Base-by-base conservation (phyloP, 805 yeast species). In the Candida dendrica region DNA sequence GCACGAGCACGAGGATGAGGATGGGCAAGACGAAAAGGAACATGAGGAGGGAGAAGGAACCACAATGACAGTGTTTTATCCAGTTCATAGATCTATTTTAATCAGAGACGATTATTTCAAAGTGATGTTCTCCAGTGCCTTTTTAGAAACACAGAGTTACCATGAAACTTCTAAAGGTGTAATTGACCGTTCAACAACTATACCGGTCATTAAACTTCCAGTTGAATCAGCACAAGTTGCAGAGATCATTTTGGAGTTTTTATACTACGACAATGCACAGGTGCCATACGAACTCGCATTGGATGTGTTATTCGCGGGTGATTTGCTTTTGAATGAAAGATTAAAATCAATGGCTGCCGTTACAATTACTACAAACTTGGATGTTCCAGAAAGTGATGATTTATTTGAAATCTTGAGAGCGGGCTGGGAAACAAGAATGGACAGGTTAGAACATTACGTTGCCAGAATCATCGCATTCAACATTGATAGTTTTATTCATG, bases 351-450 rank as follows among this genome's bases (percentile, higher is more conserved):
- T 79, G 66, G 79, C 86, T 34, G 80, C 86, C 0, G 64, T 66
- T 3, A 50, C 60, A 0, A 55, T 67, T 13, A 63, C 68, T 0
- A 65, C 64, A 15, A 44, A 60, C 0, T 41, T 54, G n/a, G 55
- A 53, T 14, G 39, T 49, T n/a, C 52, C 61, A 13, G 48, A 55
- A 1, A 37, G 47, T 3, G 64, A 66, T 42, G 63, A 74, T 17
- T 63, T 78, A 0, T 82, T 67, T 53, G 84, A 81, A 22, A 63
- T 83, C 14, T 59, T 85, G 19, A 61, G 78, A 41, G 73, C 81
- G 1, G 79, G 83, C 0, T 85, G 95, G 93, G 73, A 71, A 15
- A 74, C 84, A 1, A 63, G 81, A 31, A 64, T 82, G 38, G 83
- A 78, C 42, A 66, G 85, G 38, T 57, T 85, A 20, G 93, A 84